Conservation (phyloP, 2,329 filamentous ascomycete genomes). For the Phialocephala sp. region DNA sequence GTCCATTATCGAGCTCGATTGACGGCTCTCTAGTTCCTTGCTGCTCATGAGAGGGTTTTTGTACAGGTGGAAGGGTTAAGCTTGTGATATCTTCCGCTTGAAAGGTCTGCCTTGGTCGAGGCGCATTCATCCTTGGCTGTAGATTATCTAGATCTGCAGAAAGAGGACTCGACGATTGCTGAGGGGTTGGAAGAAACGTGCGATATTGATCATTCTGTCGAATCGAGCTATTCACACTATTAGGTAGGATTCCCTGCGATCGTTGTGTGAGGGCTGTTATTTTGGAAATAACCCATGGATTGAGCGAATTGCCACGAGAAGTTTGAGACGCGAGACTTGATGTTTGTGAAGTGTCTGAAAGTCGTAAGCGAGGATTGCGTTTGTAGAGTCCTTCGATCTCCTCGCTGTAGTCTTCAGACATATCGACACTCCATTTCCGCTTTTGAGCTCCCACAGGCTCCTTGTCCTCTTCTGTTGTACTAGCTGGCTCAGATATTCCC, state of each 20-base stretch:
- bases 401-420: constrained; percentile 53
- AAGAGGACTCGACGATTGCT: constrained; percentile 27
- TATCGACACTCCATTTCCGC: constrained; percentile 46
- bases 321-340: neutral
- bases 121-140: neutral
- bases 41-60: neutral
- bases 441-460: constrained; percentile 6
- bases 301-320: constrained; percentile 33
- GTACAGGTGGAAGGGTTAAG: neutral
- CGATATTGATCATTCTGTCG: neutral
- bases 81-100: constrained; percentile 17
- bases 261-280: constrained; percentile 40
- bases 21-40: neutral
- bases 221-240: neutral
- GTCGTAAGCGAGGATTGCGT: constrained; percentile 1
- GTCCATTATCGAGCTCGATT: constrained; percentile 17
- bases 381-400: constrained; percentile 45
- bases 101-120: constrained; percentile 11
- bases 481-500: neutral
- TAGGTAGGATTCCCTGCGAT: neutral
- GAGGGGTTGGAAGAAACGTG: constrained; percentile 22
- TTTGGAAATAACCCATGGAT: constrained; percentile 50
- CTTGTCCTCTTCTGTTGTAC: neutral
- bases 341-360: constrained; percentile 3
- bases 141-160: constrained; percentile 9